phyloP scores from a whole-genome alignment of 139 green algal genomes.

The Marvania coccoides region DNA sequence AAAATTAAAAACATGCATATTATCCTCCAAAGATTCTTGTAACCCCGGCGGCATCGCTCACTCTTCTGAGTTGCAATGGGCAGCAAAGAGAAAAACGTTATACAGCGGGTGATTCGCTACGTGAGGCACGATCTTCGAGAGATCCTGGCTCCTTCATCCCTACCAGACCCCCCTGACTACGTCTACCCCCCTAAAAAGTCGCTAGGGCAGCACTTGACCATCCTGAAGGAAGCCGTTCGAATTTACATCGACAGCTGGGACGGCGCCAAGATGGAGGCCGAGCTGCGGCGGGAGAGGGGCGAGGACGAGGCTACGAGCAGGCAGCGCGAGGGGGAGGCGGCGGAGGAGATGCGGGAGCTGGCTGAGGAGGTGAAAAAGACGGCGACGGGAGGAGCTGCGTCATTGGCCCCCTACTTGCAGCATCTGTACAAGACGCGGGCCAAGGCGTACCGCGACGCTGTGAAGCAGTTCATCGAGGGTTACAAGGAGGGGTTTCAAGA shows the following conservation, averaged over 20 bases:
- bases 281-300: not conserved
- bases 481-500: slow-evolving; percentile 36
- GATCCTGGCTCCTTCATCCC: slow-evolving; percentile 27
- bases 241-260: slow-evolving; percentile 31
- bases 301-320: not conserved
- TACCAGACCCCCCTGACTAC: slow-evolving; percentile 34
- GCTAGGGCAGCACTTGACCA: not conserved
- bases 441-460: slow-evolving; percentile 30
- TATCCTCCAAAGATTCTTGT: too few relatives aligned
- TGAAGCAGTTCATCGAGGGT: slow-evolving; percentile 43
- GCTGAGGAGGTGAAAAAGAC: slow-evolving; percentile 2
- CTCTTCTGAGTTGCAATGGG: too few relatives aligned
- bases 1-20: too few relatives aligned
- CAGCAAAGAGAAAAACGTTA: not conserved
- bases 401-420: slow-evolving; percentile 27
- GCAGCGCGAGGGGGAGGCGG: not conserved
- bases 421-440: slow-evolving; percentile 34
- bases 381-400: slow-evolving; percentile 11
- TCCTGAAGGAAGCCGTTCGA: not conserved
- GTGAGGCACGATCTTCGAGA: slow-evolving; percentile 27
- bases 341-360: not conserved
- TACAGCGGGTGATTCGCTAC: not conserved
- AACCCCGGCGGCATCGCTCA: too few relatives aligned
- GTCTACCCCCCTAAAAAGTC: not conserved
- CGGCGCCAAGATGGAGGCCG: not conserved